phyloP scores from a whole-genome alignment of 192 early-diverging fungal genomes.

The Anaeromyces robustus region DNA sequence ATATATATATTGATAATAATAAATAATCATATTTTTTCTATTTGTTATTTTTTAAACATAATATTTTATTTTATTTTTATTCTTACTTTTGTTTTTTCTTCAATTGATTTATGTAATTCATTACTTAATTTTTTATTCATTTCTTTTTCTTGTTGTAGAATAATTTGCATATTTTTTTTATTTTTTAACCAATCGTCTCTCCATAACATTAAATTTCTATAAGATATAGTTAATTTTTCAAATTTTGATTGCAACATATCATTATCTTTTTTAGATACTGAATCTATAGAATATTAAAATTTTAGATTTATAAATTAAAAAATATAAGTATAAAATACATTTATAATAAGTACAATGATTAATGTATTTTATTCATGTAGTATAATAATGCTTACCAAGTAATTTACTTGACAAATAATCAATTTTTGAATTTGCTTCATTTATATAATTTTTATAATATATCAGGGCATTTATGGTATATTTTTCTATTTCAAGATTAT shows the following conservation, averaged over 20 bases:
- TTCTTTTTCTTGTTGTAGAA: neutral
- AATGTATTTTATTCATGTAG: too few species aligned
- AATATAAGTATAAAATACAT: too few species aligned
- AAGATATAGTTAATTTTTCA: neutral
- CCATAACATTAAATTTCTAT: neutral
- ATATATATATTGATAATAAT: too few species aligned
- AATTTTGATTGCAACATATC: neutral
- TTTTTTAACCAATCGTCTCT: neutral
- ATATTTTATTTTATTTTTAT: neutral
- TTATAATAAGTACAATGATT: too few species aligned
- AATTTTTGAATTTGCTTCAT: slow-evolving; percentile 2
- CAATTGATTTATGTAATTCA: neutral
- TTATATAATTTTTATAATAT: slow-evolving; percentile 9
- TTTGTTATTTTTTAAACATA: too few species aligned
- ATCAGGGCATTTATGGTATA: slow-evolving; percentile 14
- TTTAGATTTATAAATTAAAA: too few species aligned
- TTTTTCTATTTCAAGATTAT: slow-evolving; percentile 19
- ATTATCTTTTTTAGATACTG: neutral
- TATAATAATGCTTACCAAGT: neutral
- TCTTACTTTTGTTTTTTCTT: neutral
- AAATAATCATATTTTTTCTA: too few species aligned
- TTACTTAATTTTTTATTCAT: neutral
- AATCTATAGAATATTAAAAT: too few species aligned
- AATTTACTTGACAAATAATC: neutral
- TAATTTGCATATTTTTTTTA: neutral